Conservation (phyloP, 805 yeast species). For the Saccharomycopsis guyanensis region DNA sequence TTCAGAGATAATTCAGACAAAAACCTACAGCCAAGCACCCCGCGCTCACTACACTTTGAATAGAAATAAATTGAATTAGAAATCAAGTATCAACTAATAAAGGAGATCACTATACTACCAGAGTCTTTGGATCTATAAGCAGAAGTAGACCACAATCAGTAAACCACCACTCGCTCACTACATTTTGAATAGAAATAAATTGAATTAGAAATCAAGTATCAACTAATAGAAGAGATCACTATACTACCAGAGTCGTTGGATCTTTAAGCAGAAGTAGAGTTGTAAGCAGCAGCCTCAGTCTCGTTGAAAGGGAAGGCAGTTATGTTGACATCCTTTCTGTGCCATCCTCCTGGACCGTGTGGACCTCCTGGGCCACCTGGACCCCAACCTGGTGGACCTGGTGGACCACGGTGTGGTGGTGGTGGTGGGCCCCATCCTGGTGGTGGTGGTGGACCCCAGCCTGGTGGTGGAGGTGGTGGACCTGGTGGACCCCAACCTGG, state of each 20-base stretch:
- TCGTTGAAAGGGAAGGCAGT: no score
- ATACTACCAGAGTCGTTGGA: neutral
- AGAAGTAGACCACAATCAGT: no score
- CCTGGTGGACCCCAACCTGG: neutral
- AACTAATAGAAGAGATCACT: no score
- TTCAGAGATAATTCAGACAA: no score
- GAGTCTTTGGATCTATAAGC: neutral
- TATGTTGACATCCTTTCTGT: neutral
- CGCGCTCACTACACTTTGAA: no score
- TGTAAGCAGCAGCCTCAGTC: neutral
- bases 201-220: no score
- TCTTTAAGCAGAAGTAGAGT: neutral
- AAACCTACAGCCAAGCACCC: no score
- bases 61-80: no score
- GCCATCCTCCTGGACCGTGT: neutral
- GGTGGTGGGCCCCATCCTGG: constrained; percentile 2
- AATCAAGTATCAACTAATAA: no score
- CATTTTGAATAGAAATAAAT: no score
- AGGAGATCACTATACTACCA: neutral
- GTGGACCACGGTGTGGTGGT: neutral
- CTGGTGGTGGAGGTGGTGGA: neutral
- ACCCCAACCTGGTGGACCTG: neutral
- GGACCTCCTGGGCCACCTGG: constrained; percentile 1
- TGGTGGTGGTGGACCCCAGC: neutral
- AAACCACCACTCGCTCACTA: no score